Conservation (phyloP, 495 filamentous ascomycete species). For the Aspergillus coremiiformis region DNA sequence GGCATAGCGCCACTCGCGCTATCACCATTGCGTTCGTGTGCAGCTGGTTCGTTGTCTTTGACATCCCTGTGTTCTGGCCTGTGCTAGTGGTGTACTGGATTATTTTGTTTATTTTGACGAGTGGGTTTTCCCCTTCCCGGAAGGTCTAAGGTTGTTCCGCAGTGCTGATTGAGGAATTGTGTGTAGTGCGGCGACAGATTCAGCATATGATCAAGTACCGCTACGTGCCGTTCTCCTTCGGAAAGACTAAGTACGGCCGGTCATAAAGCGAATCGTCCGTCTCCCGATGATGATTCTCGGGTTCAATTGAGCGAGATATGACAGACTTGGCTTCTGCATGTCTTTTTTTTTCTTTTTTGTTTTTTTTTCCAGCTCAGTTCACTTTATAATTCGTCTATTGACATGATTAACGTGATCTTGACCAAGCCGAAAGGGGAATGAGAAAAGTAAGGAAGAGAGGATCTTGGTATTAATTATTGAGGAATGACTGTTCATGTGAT, state of each 20-base stretch:
- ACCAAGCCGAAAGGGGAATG: background rate
- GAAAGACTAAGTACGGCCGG: conserved; percentile 71
- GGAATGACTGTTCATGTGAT: conserved; percentile 12
- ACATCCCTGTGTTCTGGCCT: conserved; percentile 98
- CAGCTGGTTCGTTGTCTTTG: conserved; percentile 87
- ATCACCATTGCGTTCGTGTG: conserved; percentile 77
- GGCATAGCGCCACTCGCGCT: conserved; percentile 88
- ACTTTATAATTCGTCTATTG: background rate
- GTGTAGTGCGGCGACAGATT: conserved; percentile 88
- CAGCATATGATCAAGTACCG: conserved; percentile 99
- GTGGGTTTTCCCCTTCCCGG: conserved; percentile 46
- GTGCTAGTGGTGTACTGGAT: conserved; percentile 98
- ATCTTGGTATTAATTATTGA: conserved; percentile 5
- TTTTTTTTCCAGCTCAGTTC: background rate
- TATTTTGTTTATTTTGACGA: conserved; percentile 89
- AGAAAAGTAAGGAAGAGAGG: background rate
- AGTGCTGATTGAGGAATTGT: background rate
- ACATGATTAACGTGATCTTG: background rate
- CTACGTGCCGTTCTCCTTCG: conserved; percentile 92
- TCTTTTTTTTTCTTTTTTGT: too few species aligned
- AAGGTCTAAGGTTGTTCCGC: background rate
- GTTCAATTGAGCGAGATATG: background rate
- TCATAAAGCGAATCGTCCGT: conserved; percentile 19
- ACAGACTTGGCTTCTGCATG: background rate
- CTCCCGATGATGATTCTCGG: background rate